Percentiles rank a stretch among this genome's conserved stretches.
Evolutionary conservation across 2,329 filamentous ascomycete genomes (phyloP).

Genomic region (Coniochaeta sp.): DNA sequence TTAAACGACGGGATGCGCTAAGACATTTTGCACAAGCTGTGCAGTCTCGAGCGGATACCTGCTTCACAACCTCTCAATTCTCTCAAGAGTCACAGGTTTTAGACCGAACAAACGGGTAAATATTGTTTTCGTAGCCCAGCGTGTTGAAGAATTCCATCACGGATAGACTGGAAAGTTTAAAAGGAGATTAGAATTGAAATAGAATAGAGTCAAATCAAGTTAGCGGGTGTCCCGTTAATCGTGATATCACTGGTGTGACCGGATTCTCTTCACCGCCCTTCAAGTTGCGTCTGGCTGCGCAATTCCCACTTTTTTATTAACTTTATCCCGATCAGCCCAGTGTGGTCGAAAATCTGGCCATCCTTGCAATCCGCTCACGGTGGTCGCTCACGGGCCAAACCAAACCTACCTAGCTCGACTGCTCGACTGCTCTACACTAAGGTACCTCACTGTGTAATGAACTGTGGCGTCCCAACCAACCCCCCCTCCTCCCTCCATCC

Average conservation of each 20-base stretch:
- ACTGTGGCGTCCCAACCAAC: background rate
- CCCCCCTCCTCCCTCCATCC: background rate
- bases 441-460: no score
- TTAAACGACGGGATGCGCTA: background rate
- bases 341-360: background rate
- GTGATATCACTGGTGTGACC: background rate
- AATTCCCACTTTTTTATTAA: constrained; percentile 1
- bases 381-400: no score
- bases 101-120: background rate
- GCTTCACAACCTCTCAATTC: background rate
- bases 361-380: background rate
- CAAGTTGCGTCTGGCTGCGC: background rate
- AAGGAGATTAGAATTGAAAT: background rate
- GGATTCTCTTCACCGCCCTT: background rate
- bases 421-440: background rate
- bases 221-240: background rate
- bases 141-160: background rate
- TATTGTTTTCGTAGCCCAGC: no score
- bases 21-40: background rate
- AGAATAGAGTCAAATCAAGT: background rate
- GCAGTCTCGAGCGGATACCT: background rate
- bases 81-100: background rate
- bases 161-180: background rate
- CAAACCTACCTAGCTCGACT: background rate
- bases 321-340: constrained; percentile 1